These are phyloP conservation scores for Echeveria elegans DNA, from an alignment of 164 flowering plant species.

Conservation along the genomic window DNA sequence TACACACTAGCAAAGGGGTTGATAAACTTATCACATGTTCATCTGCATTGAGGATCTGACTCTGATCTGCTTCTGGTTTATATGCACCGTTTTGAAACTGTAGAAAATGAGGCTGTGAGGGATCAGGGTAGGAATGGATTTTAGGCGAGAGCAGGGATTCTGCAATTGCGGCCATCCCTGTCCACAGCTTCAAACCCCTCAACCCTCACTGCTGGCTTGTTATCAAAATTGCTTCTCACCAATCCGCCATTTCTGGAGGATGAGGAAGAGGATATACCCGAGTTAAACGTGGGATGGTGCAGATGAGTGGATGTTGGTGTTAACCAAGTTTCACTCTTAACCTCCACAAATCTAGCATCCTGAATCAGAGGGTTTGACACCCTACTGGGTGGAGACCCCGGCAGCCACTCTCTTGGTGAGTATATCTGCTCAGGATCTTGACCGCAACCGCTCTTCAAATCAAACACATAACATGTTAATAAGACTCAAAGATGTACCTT, in stretches of 20 bases:
- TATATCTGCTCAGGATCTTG: constrained; percentile 28
- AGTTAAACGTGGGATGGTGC: constrained; percentile 13
- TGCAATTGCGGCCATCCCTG: constrained; percentile 48
- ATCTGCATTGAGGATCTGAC: background rate
- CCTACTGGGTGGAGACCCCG: constrained; percentile 80
- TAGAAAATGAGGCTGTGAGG: background rate
- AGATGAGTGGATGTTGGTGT: background rate
- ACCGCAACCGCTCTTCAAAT: constrained; percentile 24
- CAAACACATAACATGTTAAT: background rate
- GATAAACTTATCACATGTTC: background rate
- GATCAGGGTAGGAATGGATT: background rate
- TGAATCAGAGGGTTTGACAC: constrained; percentile 65
- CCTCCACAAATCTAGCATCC: constrained; percentile 53
- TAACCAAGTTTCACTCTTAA: constrained; percentile 17
- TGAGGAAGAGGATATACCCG: constrained; percentile 22
- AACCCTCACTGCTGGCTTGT: constrained; percentile 57
- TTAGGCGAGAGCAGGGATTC: constrained; percentile 59
- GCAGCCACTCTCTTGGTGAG: constrained; percentile 43
- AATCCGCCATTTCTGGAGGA: constrained; percentile 39
- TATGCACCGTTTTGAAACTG: constrained; percentile 8
- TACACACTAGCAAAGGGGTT: background rate
- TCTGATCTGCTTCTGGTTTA: background rate
- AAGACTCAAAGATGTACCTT: background rate
- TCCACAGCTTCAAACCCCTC: constrained; percentile 71
- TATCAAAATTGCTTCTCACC: constrained; percentile 43